phyloP scores from a whole-genome alignment of 2,329 filamentous ascomycete species.

The Tolypocladium tropicale region DNA sequence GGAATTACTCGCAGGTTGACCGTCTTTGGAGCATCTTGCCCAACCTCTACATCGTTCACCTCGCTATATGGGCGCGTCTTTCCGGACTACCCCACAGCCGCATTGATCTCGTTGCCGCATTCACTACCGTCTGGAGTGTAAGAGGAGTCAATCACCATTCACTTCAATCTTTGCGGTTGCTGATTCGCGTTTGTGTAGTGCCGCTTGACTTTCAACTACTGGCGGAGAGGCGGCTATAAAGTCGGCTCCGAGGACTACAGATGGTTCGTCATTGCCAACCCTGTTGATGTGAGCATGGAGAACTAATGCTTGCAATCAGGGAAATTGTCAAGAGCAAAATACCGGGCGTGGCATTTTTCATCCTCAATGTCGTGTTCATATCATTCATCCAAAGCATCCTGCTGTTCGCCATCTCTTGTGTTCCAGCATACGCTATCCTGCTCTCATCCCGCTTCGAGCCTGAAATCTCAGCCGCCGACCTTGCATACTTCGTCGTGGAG shows the following conservation, averaged over 20 bases:
- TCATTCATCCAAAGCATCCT: constrained; percentile 73
- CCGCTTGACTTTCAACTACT: constrained; percentile 92
- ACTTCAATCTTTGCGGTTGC: not conserved
- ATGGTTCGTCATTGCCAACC: constrained; percentile 40
- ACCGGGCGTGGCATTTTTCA: constrained; percentile 57
- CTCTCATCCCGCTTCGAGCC: constrained; percentile 56
- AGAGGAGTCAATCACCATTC: constrained; percentile 18
- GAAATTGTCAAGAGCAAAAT: constrained; percentile 59
- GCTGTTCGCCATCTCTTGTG: constrained; percentile 63
- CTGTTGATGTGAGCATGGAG: not conserved
- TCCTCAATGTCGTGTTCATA: constrained; percentile 88
- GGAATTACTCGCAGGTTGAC: constrained; percentile 96
- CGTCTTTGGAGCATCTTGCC: constrained; percentile 86
- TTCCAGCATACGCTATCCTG: constrained; percentile 74
- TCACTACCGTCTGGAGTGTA: constrained; percentile 73
- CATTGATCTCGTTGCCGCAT: constrained; percentile 61
- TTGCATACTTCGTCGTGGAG: constrained; percentile 34
- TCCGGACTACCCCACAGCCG: constrained; percentile 59
- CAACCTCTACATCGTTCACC: constrained; percentile 77
- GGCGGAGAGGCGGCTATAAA: constrained; percentile 84
- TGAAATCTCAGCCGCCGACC: constrained; percentile 32
- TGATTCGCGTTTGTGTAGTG: not conserved
- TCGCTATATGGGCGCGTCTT: constrained; percentile 70
- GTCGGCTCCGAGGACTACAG: constrained; percentile 91
- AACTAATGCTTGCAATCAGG: constrained; percentile 30